Base-by-base conservation (phyloP, 768 basidiomycete species). In the Cyclocybe cylindracea region DNA sequence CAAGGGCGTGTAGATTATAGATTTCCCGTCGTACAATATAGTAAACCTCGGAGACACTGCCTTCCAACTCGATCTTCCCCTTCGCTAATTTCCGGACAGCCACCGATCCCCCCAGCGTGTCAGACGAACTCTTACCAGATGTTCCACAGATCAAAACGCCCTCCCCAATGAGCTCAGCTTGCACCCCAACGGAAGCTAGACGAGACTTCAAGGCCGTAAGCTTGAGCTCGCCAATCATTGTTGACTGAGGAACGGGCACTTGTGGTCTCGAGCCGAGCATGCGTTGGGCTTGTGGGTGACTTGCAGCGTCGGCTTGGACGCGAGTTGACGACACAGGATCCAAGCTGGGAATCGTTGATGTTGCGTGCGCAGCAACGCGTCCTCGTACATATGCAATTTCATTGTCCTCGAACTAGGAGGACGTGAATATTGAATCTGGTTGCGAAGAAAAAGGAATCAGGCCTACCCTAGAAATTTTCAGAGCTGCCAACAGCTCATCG, bases 151-250 rank as follows among this genome's bases (percentile, higher is more conserved):
- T 81, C 29, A 99, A 77, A 7, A 96, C 89, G 73, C 97, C 97
- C 71, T 98, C 96, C 18, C 96, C 96, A n/a, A 94, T 87, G 50
- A 98, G 86, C 67, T 98, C 95, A 0, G 95, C 92, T 39, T 90
- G 87, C 41, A 98, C 85, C 8, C 87, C 86, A 2, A 92, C 72
- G 2, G 83, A 68, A 4, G 84, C 77, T 16, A 99, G 77, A 5
- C 86, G 83, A n/a, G 85, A 67, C 68, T 98, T 97, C 42, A 99
- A 79, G 2, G 84, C 81, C 1, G 94, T 94, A 29, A 99, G 76
- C 66, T 97, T 94, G 38, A 99, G 82, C 63, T 98, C 97, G 45
- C 97, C 97, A 50, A 99, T 97, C 87, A 98, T 96, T 6, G 95
- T 91, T 0, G 96, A 95, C 53, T 86, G 83, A 1, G 94, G 92